Conservation (phyloP, 225 moss, liverwort and hornwort species). For the Anthoceros angustus region DNA sequence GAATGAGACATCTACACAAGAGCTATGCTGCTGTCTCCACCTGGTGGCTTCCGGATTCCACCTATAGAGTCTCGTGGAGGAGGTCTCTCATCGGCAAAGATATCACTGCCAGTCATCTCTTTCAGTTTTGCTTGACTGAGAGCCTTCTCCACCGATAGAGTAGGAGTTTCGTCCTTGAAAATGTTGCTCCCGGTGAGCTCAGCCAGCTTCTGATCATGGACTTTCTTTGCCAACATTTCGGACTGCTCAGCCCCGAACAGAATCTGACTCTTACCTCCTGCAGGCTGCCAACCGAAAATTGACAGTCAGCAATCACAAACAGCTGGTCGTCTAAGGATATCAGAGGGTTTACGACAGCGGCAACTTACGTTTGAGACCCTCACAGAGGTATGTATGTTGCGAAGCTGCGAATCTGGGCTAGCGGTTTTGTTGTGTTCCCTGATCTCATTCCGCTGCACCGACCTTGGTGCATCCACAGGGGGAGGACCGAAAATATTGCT, state of each 20-base stretch:
- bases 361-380: conserved; percentile 92
- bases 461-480: conserved; percentile 64
- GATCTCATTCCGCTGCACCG: conserved; percentile 58
- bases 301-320: conserved; percentile 5
- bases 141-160: conserved; percentile 27
- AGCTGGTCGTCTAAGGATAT: not conserved
- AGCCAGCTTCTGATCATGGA: conserved; percentile 74
- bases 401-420: conserved; percentile 48
- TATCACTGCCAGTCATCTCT: conserved; percentile 88
- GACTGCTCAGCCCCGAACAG: conserved; percentile 42
- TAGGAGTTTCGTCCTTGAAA: conserved; percentile 57
- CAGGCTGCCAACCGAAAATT: conserved; percentile 45
- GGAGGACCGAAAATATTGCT: conserved; percentile 99
- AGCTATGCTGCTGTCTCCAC: conserved; percentile 82
- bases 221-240: conserved; percentile 43
- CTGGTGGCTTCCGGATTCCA: conserved; percentile 91
- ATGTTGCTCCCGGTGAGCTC: conserved; percentile 91
- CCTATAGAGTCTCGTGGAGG: conserved; percentile 73
- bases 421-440: conserved; percentile 61
- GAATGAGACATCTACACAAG: conserved; percentile 35
- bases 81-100: conserved; percentile 88
- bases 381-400: conserved; percentile 88
- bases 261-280: conserved; percentile 91
- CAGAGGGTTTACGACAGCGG: not conserved
- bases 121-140: conserved; percentile 79